A percentile compares a stretch with the other conserved stretches of the same genome.
Evolutionary conservation across 805 yeast species (phyloP).

Genomic region (Suhomyces pyralidae): DNA sequence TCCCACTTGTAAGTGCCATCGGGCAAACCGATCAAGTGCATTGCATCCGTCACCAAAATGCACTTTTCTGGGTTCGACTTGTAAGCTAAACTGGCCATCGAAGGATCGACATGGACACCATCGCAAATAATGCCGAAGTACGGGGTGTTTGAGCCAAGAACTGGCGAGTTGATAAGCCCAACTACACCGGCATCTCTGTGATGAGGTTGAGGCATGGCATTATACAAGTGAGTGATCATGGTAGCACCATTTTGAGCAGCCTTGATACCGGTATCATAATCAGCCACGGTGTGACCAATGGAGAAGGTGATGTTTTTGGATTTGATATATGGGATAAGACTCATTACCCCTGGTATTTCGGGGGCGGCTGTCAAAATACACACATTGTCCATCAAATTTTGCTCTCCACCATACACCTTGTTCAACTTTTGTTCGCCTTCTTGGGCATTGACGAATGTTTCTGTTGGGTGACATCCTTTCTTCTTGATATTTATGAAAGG

Average conservation of each 20-base stretch:
- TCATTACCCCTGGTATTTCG: conserved; percentile 46
- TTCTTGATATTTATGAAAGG: conserved; percentile 50
- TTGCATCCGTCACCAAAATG: conserved; percentile 58
- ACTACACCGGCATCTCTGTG: conserved; percentile 58
- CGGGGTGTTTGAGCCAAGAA: conserved; percentile 29
- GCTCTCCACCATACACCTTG: conserved; percentile 35
- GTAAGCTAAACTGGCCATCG: conserved; percentile 50
- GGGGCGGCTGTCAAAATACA: conserved; percentile 52
- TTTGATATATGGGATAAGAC: conserved; percentile 35
- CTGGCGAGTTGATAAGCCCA: conserved; percentile 42
- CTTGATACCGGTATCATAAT: conserved; percentile 33
- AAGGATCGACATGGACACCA: conserved; percentile 58
- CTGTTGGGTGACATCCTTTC: conserved; percentile 51
- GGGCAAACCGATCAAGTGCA: conserved; percentile 53
- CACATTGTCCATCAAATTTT: conserved; percentile 32
- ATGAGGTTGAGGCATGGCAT: conserved; percentile 62
- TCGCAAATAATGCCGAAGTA: conserved; percentile 55
- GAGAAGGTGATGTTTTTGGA: conserved; percentile 37
- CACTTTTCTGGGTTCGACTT: conserved; percentile 51
- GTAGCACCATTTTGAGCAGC: conserved; percentile 52
- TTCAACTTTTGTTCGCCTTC: conserved; percentile 27
- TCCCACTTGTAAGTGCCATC: conserved; percentile 58
- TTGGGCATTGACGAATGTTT: conserved; percentile 40
- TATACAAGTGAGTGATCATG: conserved; percentile 61
- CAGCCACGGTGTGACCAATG: conserved; percentile 48